Base-by-base conservation (phyloP, 352 stramenopile species). In the Pythium rishiriense region DNA sequence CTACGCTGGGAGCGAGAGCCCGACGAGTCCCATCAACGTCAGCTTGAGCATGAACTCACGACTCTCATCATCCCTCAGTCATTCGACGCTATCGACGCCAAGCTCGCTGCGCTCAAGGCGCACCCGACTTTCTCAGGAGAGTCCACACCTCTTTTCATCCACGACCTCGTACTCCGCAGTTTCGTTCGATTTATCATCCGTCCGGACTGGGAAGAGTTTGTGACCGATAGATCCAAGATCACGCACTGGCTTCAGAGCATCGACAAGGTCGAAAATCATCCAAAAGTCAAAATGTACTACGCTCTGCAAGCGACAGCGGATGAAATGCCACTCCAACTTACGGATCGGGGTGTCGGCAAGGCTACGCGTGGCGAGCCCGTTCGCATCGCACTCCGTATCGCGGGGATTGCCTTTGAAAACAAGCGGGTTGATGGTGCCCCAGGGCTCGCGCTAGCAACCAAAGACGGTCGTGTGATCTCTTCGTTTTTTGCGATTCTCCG, bases 211-310 rank as follows among this genome's bases (percentile, higher is more conserved):
- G 48, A 58, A 2, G n/a, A 21, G 3, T 58, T 52, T n/a, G 48
- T 65, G 35, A 14, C n/a, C 12, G 58, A 65, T 25, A 15, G 42
- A 11, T 43, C 47, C 37, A 58, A 51, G 48, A 53, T 65, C 37
- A 37, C 28, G 14, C 48, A 58, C 33, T 65, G 33, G 58, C 47
- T 35, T 4, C 29, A 14, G n/a, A 58, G 48, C 48, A 29, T 65
- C n/a, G 15, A 35, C 26, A 57, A 58, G n/a, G 58, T 65, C 14
- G 39, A 78, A 24, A 64, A 54, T 12, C 58, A 78, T 53, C 73
- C 78, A 0, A 64, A 73, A 14, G 64, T 91, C 56, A 85, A 81
- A 58, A 70, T 90, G 4, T 95, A 93, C 64, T 93, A 93, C 58
- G 26, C 64, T 14, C 46, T 71, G 39, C 49, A 62, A 7, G 14